These are phyloP conservation scores for Candida morakotiae DNA, from an alignment of 805 yeast genomes.

Conservation along the genomic window DNA sequence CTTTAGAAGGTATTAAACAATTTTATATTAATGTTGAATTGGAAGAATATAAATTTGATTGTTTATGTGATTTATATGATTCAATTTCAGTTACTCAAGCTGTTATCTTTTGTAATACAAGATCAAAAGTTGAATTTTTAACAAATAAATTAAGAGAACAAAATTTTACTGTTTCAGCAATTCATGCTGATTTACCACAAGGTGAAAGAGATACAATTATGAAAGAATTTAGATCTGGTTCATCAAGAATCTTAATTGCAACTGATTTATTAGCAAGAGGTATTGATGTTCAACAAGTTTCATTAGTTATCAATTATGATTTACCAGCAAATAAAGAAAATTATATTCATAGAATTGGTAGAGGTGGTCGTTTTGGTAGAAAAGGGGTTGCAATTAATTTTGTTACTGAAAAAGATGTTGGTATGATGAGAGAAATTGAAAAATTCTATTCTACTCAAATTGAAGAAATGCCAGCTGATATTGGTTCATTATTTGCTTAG, in stretches of 20 bases:
- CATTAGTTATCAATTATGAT: slow-evolving; percentile 91
- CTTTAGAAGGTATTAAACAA: slow-evolving; percentile 94
- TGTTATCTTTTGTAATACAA: slow-evolving; percentile 95
- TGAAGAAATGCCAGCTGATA: slow-evolving; percentile 85
- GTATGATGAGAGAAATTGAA: slow-evolving; percentile 80
- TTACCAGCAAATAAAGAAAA: slow-evolving; percentile 86
- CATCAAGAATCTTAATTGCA: slow-evolving; percentile 86
- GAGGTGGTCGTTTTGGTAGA: slow-evolving; percentile 98
- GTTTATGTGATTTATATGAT: slow-evolving; percentile 91
- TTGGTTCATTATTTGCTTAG: slow-evolving; percentile 47
- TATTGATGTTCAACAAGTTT: slow-evolving; percentile 96
- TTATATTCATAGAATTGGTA: slow-evolving; percentile 96
- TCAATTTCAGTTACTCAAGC: slow-evolving; percentile 95
- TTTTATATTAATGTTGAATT: slow-evolving; percentile 84
- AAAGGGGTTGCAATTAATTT: slow-evolving; percentile 97
- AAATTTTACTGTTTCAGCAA: slow-evolving; percentile 88
- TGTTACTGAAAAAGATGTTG: slow-evolving; percentile 74
- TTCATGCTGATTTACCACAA: slow-evolving; percentile 96
- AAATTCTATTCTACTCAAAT: slow-evolving; percentile 85
- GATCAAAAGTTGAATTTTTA: slow-evolving; percentile 88
- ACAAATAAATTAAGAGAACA: slow-evolving; percentile 68
- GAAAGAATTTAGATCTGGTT: slow-evolving; percentile 94
- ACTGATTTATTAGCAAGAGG: slow-evolving; percentile 98
- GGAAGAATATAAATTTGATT: slow-evolving; percentile 93
- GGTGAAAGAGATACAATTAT: slow-evolving; percentile 88